Conservation (phyloP, 2,329 filamentous ascomycete genomes). For the Arthrobotrys conoides region DNA sequence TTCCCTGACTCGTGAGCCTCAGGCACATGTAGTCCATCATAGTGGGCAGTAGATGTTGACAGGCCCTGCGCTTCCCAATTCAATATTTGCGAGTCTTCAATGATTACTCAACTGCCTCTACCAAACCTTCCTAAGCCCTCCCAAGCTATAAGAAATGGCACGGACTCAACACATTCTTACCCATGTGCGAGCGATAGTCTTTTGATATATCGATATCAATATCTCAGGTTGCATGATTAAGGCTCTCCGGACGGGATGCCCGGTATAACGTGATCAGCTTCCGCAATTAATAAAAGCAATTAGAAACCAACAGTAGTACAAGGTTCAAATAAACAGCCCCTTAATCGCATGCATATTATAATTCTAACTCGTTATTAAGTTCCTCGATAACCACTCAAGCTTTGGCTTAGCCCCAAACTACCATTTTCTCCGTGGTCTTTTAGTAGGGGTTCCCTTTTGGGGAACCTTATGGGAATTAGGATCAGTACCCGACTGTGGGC, state of each 20-base stretch:
- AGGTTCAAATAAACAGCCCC: not conserved
- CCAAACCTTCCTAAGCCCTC: not conserved
- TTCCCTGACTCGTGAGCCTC: not conserved
- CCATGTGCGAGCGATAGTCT: not conserved
- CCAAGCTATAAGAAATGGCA: slow-evolving; percentile 2
- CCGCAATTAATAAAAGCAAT: not conserved
- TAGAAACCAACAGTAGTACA: not conserved
- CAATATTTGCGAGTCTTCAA: not conserved
- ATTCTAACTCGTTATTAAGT: not conserved
- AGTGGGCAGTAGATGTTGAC: not conserved
- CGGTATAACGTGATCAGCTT: slow-evolving; percentile 7
- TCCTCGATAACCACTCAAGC: not conserved
- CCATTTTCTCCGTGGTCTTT: not conserved
- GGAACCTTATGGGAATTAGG: not conserved
- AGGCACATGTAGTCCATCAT: not conserved
- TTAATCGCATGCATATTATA: not conserved
- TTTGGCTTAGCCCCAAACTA: not conserved
- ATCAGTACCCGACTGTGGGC: not conserved
- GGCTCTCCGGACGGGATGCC: not conserved
- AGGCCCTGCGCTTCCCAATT: not conserved
- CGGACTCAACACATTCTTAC: slow-evolving; percentile 18
- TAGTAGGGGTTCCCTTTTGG: not conserved
- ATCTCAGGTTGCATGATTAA: not conserved
- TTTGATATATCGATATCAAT: not conserved
- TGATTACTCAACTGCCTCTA: slow-evolving; percentile 6